Base-by-base conservation (phyloP, 2,329 filamentous ascomycete species). In the Pseudodiploospora longispora region DNA sequence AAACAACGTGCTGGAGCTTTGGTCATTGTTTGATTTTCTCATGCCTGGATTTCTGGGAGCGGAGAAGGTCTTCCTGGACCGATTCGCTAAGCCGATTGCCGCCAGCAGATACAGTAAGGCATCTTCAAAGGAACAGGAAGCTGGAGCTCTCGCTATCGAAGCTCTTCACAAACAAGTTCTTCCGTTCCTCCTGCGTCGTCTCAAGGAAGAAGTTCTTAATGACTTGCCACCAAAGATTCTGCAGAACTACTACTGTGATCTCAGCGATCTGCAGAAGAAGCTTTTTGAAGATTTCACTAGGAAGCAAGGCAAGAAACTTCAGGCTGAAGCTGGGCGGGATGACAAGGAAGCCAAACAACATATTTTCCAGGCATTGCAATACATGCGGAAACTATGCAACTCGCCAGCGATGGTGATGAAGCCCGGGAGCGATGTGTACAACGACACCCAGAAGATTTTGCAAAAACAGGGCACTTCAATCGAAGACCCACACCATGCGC, bases 371-470 rank as follows among this genome's bases (percentile, higher is more conserved):
- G 93, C 94, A 4, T 69, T 98, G 37, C 94, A 98, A 62, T 98
- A 98, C 67, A 98, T 98, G 94, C 88, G 94, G 49, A 97, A 97
- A 69, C 79, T 98, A 5, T 98, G 93, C 76, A 98, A 98, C 62
- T 96, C 93, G 3, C 93, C 93, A 0, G 89, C 93, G 0, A 75
- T 98, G 52, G 93, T 98, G 7, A 87, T 98, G 75, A 97, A 96
- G 59, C 89, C 93, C 42, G 87, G 82, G 12, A 91, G 95, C 66
- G 87, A 85, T 59, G 80, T 93, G 50, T 98, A 95, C 62, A 86
- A 88, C 10, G 83, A 90, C 12, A 91, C 90, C 4, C 89, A 95
- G 62, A 80, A 79, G 41, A 80, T 89, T 53, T 76, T 98, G 19
- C 76, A 80, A 40, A 83, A 82, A 59, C 83, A 90, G 59, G 83